Percentiles rank a stretch among this genome's conserved stretches.
phyloP scores from a whole-genome alignment of 192 early-diverging fungal species.

The Backusella luteola region DNA sequence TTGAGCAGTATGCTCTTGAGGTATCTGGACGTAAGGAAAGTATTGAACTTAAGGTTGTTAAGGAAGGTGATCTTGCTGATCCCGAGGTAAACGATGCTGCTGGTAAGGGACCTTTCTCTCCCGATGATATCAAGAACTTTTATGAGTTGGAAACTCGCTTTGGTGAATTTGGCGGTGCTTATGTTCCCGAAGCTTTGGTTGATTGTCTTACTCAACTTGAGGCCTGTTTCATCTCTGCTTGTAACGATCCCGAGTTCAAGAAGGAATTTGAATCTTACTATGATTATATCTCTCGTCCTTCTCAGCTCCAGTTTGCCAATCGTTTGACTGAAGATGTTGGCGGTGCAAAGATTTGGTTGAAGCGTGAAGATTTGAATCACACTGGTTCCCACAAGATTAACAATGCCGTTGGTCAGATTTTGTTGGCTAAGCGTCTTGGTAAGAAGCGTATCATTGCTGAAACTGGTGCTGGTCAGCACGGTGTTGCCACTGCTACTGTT shows the following conservation, averaged over 20 bases:
- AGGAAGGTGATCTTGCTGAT: constrained; percentile 34
- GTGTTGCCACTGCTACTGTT: constrained; percentile 95
- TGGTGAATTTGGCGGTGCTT: constrained; percentile 96
- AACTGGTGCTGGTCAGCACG: constrained; percentile 98
- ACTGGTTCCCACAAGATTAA: constrained; percentile 99
- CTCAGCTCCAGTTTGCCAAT: constrained; percentile 84
- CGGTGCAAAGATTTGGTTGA: constrained; percentile 95
- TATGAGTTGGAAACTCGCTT: constrained; percentile 76
- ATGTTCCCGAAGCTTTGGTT: constrained; percentile 96
- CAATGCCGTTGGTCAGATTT: constrained; percentile 93
- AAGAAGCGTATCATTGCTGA: constrained; percentile 98
- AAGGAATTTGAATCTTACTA: constrained; percentile 89
- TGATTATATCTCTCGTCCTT: constrained; percentile 90
- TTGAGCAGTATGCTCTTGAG: constrained; percentile 47
- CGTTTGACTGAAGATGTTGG: constrained; percentile 72
- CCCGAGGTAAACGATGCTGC: constrained; percentile 13
- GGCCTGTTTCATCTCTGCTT: constrained; percentile 74
- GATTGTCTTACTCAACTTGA: constrained; percentile 92
- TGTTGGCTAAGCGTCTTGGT: constrained; percentile 92
- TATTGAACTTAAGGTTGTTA: constrained; percentile 40
- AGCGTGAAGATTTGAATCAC: constrained; percentile 98
- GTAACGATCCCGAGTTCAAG: constrained; percentile 89
- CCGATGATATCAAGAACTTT: constrained; percentile 24
- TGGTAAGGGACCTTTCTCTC: constrained; percentile 14
- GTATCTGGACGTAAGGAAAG: constrained; percentile 40